phyloP scores from a whole-genome alignment of 192 early-diverging fungal genomes.

The Coemansia sp. region DNA sequence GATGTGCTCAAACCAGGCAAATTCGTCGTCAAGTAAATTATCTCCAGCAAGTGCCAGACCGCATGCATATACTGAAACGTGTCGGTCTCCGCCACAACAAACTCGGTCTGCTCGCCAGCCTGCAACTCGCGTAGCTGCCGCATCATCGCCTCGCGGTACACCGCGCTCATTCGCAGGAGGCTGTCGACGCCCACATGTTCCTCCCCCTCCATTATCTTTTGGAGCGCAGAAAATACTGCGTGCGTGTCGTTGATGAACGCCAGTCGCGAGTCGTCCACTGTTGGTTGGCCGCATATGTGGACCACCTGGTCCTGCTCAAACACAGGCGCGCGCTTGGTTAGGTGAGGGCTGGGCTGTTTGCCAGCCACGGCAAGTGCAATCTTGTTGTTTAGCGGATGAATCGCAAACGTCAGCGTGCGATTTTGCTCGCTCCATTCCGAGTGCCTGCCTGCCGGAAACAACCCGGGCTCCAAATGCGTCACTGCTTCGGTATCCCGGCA shows the following conservation, averaged over 20 bases:
- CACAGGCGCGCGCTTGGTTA: not conserved
- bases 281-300: conserved; percentile 14
- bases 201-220: conserved; percentile 21
- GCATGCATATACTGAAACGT: conserved; percentile 49
- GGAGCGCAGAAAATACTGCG: conserved; percentile 43
- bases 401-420: conserved; percentile 29
- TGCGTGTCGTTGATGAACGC: conserved; percentile 53
- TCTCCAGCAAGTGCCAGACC: conserved; percentile 54
- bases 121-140: conserved; percentile 41
- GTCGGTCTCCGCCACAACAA: conserved; percentile 16
- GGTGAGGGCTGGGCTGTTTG: conserved; percentile 22
- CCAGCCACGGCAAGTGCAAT: conserved; percentile 33
- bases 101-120: conserved; percentile 11
- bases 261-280: conserved; percentile 26
- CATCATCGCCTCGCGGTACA: conserved; percentile 52
- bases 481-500: conserved; percentile 26
- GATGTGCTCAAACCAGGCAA: conserved; percentile 28
- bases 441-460: conserved; percentile 31
- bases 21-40: conserved; percentile 40
- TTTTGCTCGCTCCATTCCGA: conserved; percentile 39
- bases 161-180: conserved; percentile 28
- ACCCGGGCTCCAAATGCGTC: conserved; percentile 16
- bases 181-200: conserved; percentile 13
- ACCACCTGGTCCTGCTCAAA: conserved; percentile 41
- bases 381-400: conserved; percentile 26